Evolutionary conservation across 495 filamentous ascomycete species (phyloP).

Genomic region (Daldinia vernicosa): DNA sequence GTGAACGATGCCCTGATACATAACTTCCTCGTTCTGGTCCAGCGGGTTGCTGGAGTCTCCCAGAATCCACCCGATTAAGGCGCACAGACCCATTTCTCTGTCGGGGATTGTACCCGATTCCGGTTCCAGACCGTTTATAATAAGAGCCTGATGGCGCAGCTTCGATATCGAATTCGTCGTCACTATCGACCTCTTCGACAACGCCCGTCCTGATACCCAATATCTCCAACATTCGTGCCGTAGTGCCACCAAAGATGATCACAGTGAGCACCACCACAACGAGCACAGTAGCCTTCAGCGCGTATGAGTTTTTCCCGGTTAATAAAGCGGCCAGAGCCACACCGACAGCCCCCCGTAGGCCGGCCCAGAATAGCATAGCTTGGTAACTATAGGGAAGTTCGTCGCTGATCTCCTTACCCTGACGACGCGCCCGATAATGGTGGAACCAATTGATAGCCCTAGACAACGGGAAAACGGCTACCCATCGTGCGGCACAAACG

Average conservation of each 20-base stretch:
- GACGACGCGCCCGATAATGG: constrained; percentile 82
- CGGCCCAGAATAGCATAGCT: constrained; percentile 98
- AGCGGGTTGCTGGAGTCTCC: constrained; percentile 48
- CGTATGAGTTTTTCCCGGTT: constrained; percentile 75
- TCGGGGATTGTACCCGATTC: constrained; percentile 78
- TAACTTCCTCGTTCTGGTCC: constrained; percentile 58
- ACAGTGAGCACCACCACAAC: constrained; percentile 98
- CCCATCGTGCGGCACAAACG: constrained; percentile 90
- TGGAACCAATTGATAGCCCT: constrained; percentile 93
- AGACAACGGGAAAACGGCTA: constrained; percentile 93
- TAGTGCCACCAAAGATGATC: constrained; percentile 98
- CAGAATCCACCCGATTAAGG: constrained; percentile 42
- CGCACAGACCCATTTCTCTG: constrained; percentile 51
- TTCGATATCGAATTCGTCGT: constrained; percentile 99
- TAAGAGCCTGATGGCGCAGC: constrained; percentile 75
- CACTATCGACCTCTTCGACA: constrained; percentile 93
- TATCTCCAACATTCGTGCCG: constrained; percentile 98
- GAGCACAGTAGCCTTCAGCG: constrained; percentile 88
- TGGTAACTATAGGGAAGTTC: constrained; percentile 94
- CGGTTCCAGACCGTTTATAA: constrained; percentile 75
- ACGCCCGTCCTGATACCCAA: constrained; percentile 93
- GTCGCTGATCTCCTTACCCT: constrained; percentile 81
- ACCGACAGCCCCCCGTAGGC: constrained; percentile 92
- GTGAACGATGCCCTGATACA: constrained; percentile 63
- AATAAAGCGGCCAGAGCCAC: constrained; percentile 95